These are phyloP conservation scores for Tulasnella sp. DNA, from an alignment of 768 basidiomycete species.

Conservation along the genomic window DNA sequence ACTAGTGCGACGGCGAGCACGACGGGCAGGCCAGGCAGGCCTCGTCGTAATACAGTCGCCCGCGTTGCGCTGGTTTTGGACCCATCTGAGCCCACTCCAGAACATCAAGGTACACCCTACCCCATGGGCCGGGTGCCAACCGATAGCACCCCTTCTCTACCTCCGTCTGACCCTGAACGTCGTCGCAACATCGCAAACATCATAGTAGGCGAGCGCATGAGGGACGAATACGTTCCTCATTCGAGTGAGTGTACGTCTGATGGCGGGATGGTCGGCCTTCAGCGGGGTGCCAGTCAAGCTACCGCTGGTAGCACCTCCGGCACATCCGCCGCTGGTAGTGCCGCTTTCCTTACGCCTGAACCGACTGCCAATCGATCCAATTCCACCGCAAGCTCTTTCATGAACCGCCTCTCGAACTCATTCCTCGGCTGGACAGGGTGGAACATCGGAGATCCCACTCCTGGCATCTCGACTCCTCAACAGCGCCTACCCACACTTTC, in stretches of 20 bases:
- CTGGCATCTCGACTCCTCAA: neutral
- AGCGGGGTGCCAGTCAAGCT: neutral
- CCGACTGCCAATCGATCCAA: neutral
- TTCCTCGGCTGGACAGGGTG: neutral
- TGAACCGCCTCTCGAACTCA: neutral
- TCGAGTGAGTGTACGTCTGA: neutral
- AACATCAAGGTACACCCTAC: neutral
- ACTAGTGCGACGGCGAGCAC: neutral
- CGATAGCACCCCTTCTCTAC: neutral
- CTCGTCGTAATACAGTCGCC: neutral
- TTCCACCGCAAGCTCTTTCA: neutral
- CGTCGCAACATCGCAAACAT: neutral
- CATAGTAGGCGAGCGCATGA: neutral
- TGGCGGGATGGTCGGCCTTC: neutral
- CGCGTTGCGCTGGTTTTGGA: neutral
- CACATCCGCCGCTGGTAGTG: neutral
- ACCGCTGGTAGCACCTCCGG: too few relatives aligned
- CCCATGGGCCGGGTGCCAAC: neutral
- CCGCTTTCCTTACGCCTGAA: neutral
- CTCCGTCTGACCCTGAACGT: neutral
- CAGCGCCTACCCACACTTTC: neutral
- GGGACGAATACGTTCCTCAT: neutral
- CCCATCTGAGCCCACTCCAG: neutral
- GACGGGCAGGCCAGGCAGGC: neutral
- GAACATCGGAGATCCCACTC: conserved; percentile 1